A percentile compares a stretch with the other conserved stretches of the same genome.
These are phyloP conservation scores for Chenopodium quinoa DNA, from an alignment of 148 eudicot genomes.

Conservation along the genomic window DNA sequence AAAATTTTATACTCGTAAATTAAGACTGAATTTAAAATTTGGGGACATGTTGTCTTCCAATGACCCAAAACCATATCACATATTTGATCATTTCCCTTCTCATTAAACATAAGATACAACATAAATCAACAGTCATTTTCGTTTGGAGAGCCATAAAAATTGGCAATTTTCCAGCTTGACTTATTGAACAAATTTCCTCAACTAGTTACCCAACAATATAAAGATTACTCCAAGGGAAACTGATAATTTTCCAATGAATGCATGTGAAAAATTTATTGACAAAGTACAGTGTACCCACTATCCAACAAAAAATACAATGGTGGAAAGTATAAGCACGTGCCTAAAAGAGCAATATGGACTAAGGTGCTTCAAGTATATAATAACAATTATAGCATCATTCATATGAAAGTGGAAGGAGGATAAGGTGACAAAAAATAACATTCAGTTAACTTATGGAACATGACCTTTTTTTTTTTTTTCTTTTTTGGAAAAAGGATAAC, in stretches of 20 bases:
- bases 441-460: background rate
- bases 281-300: background rate
- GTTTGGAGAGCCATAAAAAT: background rate
- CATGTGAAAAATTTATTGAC: background rate
- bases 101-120: background rate
- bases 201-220: background rate
- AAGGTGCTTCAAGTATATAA: background rate
- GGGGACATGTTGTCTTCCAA: background rate
- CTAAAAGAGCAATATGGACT: background rate
- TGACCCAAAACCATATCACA: conserved; percentile 1
- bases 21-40: background rate
- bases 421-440: background rate
- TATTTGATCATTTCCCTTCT: background rate
- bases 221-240: background rate
- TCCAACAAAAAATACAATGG: background rate
- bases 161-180: background rate
- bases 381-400: background rate
- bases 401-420: background rate
- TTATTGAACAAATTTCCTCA: background rate
- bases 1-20: background rate
- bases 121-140: background rate
- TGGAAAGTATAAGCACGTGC: background rate
- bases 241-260: background rate
- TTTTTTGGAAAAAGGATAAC: background rate
- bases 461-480: background rate